Conservation (phyloP, 352 stramenopile genomes). For the Elongisporangium prolatum region DNA sequence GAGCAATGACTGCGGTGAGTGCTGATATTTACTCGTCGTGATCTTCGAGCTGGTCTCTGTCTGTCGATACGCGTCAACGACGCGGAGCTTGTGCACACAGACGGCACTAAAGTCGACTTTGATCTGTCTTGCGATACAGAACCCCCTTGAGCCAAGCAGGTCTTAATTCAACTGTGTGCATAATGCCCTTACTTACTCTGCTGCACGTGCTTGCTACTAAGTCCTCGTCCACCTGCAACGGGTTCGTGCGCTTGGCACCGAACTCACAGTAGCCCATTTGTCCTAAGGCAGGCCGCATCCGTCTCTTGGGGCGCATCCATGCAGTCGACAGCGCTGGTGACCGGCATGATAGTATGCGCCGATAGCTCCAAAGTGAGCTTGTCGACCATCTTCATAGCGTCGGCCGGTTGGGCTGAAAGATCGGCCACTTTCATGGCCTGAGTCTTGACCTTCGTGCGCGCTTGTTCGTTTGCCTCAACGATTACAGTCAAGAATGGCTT, state of each 20-base stretch:
- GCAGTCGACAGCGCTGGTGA: background rate
- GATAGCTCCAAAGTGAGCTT: background rate
- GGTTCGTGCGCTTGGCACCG: too few species aligned
- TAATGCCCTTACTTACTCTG: too few species aligned
- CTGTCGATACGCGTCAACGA: background rate
- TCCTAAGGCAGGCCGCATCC: too few species aligned
- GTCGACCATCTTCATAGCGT: background rate
- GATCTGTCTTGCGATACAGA: too few species aligned
- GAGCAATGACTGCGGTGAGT: background rate
- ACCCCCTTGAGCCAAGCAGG: too few species aligned
- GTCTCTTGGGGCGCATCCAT: background rate
- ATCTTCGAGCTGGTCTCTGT: background rate
- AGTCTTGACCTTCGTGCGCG: background rate
- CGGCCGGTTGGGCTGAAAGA: background rate
- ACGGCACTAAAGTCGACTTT: too few species aligned
- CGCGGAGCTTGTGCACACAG: too few species aligned
- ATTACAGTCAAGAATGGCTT: background rate
- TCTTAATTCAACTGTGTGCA: too few species aligned
- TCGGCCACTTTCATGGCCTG: background rate
- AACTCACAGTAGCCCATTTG: too few species aligned
- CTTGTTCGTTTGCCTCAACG: background rate
- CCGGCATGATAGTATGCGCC: background rate
- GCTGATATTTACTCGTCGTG: background rate
- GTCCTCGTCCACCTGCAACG: too few species aligned
- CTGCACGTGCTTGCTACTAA: too few species aligned